These are phyloP conservation scores for Talaromyces sp. DNA, from an alignment of 2,329 filamentous ascomycete genomes.

Conservation along the genomic window DNA sequence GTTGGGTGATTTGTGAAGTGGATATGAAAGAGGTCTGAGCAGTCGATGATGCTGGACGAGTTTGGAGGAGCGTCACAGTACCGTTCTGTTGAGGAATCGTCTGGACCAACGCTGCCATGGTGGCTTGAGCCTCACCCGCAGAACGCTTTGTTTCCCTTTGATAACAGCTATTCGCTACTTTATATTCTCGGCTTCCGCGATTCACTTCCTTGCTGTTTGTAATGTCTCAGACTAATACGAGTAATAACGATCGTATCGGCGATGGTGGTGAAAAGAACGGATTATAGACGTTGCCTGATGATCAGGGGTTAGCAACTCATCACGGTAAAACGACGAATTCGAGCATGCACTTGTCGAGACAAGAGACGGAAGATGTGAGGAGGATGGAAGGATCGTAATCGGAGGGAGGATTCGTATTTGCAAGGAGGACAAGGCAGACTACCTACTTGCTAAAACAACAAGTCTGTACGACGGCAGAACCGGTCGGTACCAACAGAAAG, in stretches of 20 bases:
- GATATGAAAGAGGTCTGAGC: conserved; percentile 51
- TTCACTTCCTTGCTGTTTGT: neutral
- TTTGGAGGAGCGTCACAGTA: conserved; percentile 68
- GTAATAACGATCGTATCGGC: conserved; percentile 24
- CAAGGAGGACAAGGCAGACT: conserved; percentile 10
- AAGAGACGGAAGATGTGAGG: neutral
- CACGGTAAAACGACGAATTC: neutral
- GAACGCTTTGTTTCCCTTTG: conserved; percentile 31
- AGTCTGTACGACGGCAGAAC: conserved; percentile 14
- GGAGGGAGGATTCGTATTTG: neutral
- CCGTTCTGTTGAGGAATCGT: conserved; percentile 72
- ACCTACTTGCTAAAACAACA: conserved; percentile 12
- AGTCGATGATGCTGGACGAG: conserved; percentile 61
- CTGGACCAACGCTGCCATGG: conserved; percentile 82
- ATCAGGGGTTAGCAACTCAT: neutral
- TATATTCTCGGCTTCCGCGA: neutral
- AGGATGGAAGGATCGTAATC: neutral
- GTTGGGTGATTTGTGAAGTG: conserved; percentile 30
- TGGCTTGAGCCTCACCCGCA: conserved; percentile 36
- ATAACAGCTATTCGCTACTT: conserved; percentile 13
- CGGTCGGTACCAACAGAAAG: conserved; percentile 7
- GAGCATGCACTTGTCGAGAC: neutral
- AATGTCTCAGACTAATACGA: conserved; percentile 30
- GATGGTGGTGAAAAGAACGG: conserved; percentile 22
- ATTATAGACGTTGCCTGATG: conserved; percentile 27